Evolutionary conservation across 352 stramenopile genomes (phyloP).

Genomic region (Pythium insidiosum): DNA sequence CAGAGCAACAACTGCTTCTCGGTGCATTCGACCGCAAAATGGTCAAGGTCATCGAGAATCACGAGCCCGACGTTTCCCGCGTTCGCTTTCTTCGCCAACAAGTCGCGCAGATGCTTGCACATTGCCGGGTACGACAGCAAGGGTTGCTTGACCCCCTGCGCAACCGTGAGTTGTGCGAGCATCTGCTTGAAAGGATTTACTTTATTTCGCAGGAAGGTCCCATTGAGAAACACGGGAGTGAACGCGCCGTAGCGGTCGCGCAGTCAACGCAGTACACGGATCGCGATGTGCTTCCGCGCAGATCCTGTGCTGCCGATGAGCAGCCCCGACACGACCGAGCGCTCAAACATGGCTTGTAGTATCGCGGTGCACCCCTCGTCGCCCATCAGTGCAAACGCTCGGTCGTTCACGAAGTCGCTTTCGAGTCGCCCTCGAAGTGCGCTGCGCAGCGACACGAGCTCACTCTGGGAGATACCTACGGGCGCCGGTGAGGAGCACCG

Average conservation of each 20-base stretch:
- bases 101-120: constrained; percentile 69
- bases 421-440: constrained; percentile 34
- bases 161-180: constrained; percentile 46
- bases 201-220: constrained; percentile 71
- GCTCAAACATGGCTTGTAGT: constrained; percentile 54
- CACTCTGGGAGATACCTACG: constrained; percentile 6
- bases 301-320: constrained; percentile 52
- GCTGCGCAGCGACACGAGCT: constrained; percentile 27
- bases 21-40: constrained; percentile 58
- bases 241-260: constrained; percentile 28
- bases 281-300: constrained; percentile 40
- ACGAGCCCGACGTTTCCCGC: constrained; percentile 52
- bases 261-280: constrained; percentile 39
- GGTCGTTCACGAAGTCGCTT: constrained; percentile 12
- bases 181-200: constrained; percentile 83
- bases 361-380: constrained; percentile 18
- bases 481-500: too few species aligned
- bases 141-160: constrained; percentile 50
- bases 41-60: constrained; percentile 65
- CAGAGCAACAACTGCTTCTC: constrained; percentile 79
- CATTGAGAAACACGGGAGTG: constrained; percentile 67
- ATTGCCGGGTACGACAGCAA: constrained; percentile 81
- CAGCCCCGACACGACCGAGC: constrained; percentile 52
- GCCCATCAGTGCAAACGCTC: constrained; percentile 9
- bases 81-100: constrained; percentile 45